These are phyloP conservation scores for Pseudomonodictys pantanalensis DNA, from an alignment of 495 filamentous ascomycete genomes.

Conservation along the genomic window DNA sequence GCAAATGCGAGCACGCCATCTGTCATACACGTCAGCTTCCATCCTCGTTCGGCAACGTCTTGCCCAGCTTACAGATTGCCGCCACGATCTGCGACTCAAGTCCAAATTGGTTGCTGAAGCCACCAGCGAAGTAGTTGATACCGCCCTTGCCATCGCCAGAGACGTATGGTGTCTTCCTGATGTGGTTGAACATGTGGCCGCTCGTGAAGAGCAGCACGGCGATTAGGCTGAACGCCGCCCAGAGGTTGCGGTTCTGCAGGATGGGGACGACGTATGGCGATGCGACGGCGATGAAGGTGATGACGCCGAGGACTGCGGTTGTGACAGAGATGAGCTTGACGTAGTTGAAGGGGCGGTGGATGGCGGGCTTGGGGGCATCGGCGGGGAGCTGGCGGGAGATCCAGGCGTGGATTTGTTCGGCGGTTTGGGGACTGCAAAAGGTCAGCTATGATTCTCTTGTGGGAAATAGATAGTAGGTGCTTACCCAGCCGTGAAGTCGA, in stretches of 20 bases:
- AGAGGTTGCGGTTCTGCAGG: constrained; percentile 85
- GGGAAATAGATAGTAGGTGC: constrained; percentile 16
- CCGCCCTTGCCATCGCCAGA: constrained; percentile 80
- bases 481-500: constrained; percentile 83
- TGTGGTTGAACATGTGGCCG: constrained; percentile 99
- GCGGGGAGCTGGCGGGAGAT: constrained; percentile 68
- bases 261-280: constrained; percentile 82
- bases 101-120: constrained; percentile 93
- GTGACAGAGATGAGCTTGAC: constrained; percentile 65
- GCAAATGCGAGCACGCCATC: constrained; percentile 92
- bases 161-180: constrained; percentile 94
- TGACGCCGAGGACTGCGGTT: constrained; percentile 62
- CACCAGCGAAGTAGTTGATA: constrained; percentile 85
- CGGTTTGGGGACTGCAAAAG: constrained; percentile 60
- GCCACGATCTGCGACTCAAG: constrained; percentile 95
- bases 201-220: constrained; percentile 90
- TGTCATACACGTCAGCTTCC: constrained; percentile 39
- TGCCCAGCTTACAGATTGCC: constrained; percentile 76
- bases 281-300: constrained; percentile 69
- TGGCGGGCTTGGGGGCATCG: constrained; percentile 65
- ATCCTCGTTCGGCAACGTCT: neutral
- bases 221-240: constrained; percentile 88
- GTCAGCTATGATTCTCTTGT: neutral
- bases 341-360: constrained; percentile 87
- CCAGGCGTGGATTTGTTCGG: constrained; percentile 77